Percentiles rank a stretch among this genome's conserved stretches.
Evolutionary conservation across 1,139 yeast genomes (phyloP).

Genomic region (Nakaseomyces sp.): DNA sequence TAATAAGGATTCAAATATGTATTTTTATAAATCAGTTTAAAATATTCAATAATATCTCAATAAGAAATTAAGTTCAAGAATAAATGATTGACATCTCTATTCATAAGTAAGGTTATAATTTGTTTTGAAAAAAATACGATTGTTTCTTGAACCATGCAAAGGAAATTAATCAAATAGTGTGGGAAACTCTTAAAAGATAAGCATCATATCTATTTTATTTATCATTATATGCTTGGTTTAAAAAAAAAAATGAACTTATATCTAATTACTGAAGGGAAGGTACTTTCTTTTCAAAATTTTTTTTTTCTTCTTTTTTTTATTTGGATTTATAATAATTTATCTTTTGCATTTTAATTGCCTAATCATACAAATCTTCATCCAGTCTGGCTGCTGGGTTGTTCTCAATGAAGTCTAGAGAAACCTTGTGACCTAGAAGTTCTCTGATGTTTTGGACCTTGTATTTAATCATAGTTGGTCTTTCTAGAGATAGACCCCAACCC

Average conservation of each 20-base stretch:
- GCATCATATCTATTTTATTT: slow-evolving; percentile 3
- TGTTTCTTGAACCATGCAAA: not conserved
- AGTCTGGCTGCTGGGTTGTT: slow-evolving; percentile 96
- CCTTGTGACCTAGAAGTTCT: slow-evolving; percentile 92
- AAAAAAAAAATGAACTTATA: not conserved
- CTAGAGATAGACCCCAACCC: slow-evolving; percentile 96
- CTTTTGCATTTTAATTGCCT: not conserved
- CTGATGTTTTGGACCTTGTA: slow-evolving; percentile 92
- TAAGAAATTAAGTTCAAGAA: too few species aligned
- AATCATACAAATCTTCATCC: slow-evolving; percentile 53
- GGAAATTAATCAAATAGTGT: too few species aligned
- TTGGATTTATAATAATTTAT: not conserved
- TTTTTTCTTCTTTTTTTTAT: not conserved
- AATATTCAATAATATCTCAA: too few species aligned
- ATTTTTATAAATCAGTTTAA: too few species aligned
- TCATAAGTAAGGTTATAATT: too few species aligned
- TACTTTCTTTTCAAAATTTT: too few species aligned
- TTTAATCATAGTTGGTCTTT: slow-evolving; percentile 98
- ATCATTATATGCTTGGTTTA: slow-evolving; percentile 2
- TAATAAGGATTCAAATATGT: too few species aligned
- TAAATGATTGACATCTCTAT: too few species aligned
- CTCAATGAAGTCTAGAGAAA: slow-evolving; percentile 85
- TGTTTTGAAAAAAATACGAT: not conserved
- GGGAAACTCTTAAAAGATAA: too few species aligned
- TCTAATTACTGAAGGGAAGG: not conserved